A percentile compares a stretch with the other conserved stretches of the same genome.
phyloP scores from a whole-genome alignment of 495 filamentous ascomycete genomes.

The Pseudotulostoma volvatum region DNA sequence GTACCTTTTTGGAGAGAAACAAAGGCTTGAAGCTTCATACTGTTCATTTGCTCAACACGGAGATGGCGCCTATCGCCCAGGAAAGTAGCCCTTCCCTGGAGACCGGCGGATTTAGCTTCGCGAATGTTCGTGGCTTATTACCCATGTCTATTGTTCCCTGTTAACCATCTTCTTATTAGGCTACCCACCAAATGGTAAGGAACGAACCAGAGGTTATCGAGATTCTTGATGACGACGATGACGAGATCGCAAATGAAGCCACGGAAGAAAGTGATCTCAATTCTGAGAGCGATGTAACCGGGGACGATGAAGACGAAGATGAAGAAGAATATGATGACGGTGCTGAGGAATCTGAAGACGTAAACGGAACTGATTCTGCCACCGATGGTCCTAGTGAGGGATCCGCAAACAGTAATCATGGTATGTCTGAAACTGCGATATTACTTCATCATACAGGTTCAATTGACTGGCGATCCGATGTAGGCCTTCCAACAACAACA shows the following conservation, averaged over 20 bases:
- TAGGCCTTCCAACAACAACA: not conserved
- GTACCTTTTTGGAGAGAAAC: too few species aligned
- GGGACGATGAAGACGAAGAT: conserved; percentile 5
- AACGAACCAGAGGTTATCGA: conserved; percentile 25
- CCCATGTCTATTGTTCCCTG: too few species aligned
- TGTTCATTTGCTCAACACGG: too few species aligned
- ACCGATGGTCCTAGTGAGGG: conserved; percentile 4
- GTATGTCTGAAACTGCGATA: conserved; percentile 5
- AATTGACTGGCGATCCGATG: not conserved
- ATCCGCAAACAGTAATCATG: conserved; percentile 7
- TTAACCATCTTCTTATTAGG: conserved; percentile 8
- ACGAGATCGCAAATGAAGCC: conserved; percentile 9
- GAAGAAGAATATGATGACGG: conserved; percentile 8
- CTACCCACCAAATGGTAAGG: conserved; percentile 5
- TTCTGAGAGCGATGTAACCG: conserved; percentile 17
- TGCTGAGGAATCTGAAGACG: conserved; percentile 17
- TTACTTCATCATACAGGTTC: not conserved
- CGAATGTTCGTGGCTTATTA: conserved; percentile 13
- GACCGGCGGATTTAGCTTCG: conserved; percentile 12
- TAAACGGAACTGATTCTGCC: conserved; percentile 11
- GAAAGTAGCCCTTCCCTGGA: conserved; percentile 6
- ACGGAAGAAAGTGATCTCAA: not conserved
- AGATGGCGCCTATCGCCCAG: conserved; percentile 17
- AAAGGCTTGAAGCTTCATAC: too few species aligned
- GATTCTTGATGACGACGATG: conserved; percentile 24